phyloP scores from a whole-genome alignment of 306 rosid species.

The Malus sieversii region DNA sequence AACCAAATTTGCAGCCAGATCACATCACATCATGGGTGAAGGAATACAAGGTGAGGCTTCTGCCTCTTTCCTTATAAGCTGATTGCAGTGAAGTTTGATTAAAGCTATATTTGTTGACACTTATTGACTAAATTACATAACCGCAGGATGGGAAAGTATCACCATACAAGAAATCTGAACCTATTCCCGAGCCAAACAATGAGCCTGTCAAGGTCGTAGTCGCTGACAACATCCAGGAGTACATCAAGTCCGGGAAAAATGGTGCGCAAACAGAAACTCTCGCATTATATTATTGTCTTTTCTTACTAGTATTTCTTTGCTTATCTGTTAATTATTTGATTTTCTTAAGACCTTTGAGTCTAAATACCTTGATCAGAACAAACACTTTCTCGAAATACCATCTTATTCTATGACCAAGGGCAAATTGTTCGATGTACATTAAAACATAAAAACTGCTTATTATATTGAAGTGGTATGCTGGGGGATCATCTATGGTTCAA shows the following conservation, averaged over 20 bases:
- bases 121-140: slow-evolving; percentile 9
- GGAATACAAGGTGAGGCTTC: slow-evolving; percentile 65
- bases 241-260: slow-evolving; percentile 72
- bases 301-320: not conserved
- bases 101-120: not conserved
- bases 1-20: slow-evolving; percentile 56
- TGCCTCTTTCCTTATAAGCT: not conserved
- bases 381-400: not conserved
- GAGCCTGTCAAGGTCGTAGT: slow-evolving; percentile 94
- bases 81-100: not conserved
- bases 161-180: slow-evolving; percentile 62
- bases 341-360: not conserved
- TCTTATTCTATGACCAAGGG: not conserved
- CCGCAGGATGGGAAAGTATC: slow-evolving; percentile 66
- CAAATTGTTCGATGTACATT: not conserved
- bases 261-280: slow-evolving; percentile 25
- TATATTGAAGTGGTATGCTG: not conserved
- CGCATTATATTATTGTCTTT: not conserved
- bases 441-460: not conserved
- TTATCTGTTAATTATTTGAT: not conserved
- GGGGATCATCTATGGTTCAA: not conserved
- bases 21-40: slow-evolving; percentile 70
- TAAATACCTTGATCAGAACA: not conserved
- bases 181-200: slow-evolving; percentile 68
- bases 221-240: slow-evolving; percentile 57